Percentiles rank a stretch among this genome's conserved stretches.
These are phyloP conservation scores for Gillenia trifoliata DNA, from an alignment of 306 rosid species.

Conservation along the genomic window DNA sequence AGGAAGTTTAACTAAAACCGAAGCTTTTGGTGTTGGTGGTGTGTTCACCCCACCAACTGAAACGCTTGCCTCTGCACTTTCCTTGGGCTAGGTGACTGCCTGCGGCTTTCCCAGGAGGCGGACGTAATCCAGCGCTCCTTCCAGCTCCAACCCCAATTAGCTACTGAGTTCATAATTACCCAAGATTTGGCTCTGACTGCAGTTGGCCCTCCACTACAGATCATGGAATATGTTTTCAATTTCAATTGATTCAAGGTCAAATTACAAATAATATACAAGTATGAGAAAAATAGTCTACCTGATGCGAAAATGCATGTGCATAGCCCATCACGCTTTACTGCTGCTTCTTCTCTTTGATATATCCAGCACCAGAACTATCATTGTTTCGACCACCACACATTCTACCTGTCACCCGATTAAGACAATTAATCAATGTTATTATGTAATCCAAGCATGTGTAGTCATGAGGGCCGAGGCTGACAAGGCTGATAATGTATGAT, in stretches of 20 bases:
- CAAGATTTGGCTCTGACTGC: slow-evolving; percentile 66
- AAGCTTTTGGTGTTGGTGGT: slow-evolving; percentile 41
- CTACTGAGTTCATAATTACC: slow-evolving; percentile 66
- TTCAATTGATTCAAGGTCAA: slow-evolving; percentile 22
- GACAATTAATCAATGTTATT: slow-evolving; percentile 5
- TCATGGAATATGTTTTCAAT: slow-evolving; percentile 28
- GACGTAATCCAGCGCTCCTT: slow-evolving; percentile 97
- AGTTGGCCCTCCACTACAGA: slow-evolving; percentile 90
- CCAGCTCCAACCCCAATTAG: slow-evolving; percentile 99
- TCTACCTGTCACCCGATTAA: slow-evolving; percentile 55
- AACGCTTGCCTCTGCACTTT: slow-evolving; percentile 46
- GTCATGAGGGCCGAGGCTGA: background rate
- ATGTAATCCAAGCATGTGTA: background rate
- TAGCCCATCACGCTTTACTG: slow-evolving; percentile 85
- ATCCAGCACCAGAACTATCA: slow-evolving; percentile 64
- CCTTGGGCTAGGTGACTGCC: slow-evolving; percentile 40
- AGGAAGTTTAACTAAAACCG: slow-evolving; percentile 37
- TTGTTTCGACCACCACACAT: slow-evolving; percentile 82
- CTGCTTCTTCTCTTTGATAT: slow-evolving; percentile 91
- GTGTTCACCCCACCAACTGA: slow-evolving; percentile 43
- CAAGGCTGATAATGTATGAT: too few relatives aligned
- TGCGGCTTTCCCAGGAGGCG: slow-evolving; percentile 99
- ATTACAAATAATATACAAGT: background rate
- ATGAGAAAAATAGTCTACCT: slow-evolving; percentile 43
- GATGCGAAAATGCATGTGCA: slow-evolving; percentile 99